Evolutionary conservation across 805 yeast genomes (phyloP).

Genomic region (Metschnikowia reukaufii): DNA sequence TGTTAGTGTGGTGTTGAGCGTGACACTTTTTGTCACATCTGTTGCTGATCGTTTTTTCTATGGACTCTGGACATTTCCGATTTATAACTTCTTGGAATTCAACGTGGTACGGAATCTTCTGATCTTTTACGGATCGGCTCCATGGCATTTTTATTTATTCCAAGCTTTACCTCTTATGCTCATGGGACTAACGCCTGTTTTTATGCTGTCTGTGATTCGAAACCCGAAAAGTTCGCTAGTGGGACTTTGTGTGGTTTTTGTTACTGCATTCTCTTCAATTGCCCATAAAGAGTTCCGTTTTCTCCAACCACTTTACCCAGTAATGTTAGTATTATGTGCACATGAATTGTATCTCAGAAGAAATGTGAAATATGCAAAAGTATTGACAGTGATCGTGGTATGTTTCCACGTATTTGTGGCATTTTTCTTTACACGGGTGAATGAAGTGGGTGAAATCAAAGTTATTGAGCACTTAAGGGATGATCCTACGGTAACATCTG

Average conservation of each 20-base stretch:
- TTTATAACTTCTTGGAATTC: constrained; percentile 69
- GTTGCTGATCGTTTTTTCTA: constrained; percentile 59
- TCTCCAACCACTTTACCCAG: constrained; percentile 80
- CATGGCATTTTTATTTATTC: constrained; percentile 78
- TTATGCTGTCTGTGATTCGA: constrained; percentile 28
- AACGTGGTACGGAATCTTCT: constrained; percentile 74
- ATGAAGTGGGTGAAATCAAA: constrained; percentile 84
- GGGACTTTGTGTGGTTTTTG: constrained; percentile 39
- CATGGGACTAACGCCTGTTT: constrained; percentile 64
- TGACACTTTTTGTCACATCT: constrained; percentile 25
- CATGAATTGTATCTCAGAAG: not conserved
- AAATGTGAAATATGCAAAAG: constrained; percentile 1
- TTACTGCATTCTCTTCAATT: constrained; percentile 60
- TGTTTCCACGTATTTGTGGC: constrained; percentile 44
- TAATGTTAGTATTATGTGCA: constrained; percentile 56
- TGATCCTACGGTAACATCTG: constrained; percentile 40
- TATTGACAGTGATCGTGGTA: constrained; percentile 17
- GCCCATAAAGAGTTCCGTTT: constrained; percentile 91
- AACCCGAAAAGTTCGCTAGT: constrained; percentile 21
- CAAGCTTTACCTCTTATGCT: constrained; percentile 82
- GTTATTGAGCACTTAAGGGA: constrained; percentile 55
- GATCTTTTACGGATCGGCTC: constrained; percentile 79
- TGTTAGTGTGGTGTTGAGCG: constrained; percentile 26
- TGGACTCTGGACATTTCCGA: constrained; percentile 56
- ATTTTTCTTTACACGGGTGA: constrained; percentile 57